phyloP scores from a whole-genome alignment of 306 rosid genomes.

The Prunus armeniaca region DNA sequence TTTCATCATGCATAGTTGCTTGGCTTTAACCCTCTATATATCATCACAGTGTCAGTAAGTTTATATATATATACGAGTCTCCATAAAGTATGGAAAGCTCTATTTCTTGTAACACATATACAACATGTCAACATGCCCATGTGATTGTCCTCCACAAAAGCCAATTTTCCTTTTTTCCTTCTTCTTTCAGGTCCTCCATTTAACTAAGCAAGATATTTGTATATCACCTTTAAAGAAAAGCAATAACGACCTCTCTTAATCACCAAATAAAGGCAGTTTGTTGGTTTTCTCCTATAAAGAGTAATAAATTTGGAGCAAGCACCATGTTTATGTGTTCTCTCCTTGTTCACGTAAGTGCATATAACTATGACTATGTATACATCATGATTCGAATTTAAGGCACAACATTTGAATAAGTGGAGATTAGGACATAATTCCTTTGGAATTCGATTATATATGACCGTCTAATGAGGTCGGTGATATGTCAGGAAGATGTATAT shows the following conservation, averaged over 20 bases:
- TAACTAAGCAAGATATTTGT: constrained; percentile 23
- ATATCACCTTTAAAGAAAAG: constrained; percentile 13
- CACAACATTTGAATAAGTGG: neutral
- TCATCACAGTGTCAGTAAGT: neutral
- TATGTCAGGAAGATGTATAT: no score
- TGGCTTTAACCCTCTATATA: neutral
- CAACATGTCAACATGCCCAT: constrained; percentile 35
- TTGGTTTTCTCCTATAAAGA: neutral
- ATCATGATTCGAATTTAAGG: neutral
- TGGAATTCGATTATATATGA: neutral
- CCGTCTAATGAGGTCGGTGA: neutral
- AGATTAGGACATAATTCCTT: neutral
- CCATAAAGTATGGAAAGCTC: constrained; percentile 43
- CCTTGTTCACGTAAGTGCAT: neutral
- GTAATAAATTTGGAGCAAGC: neutral
- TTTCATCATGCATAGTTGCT: neutral
- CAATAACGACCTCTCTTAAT: constrained; percentile 28
- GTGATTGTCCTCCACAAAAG: constrained; percentile 46
- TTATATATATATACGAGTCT: constrained; percentile 14
- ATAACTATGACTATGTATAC: neutral
- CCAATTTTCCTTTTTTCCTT: neutral
- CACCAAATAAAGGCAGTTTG: constrained; percentile 14
- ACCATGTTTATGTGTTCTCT: neutral
- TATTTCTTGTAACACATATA: constrained; percentile 14
- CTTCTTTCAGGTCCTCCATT: constrained; percentile 11